These are phyloP conservation scores for Globisporangium sylvaticum DNA, from an alignment of 352 stramenopile genomes.

Conservation along the genomic window DNA sequence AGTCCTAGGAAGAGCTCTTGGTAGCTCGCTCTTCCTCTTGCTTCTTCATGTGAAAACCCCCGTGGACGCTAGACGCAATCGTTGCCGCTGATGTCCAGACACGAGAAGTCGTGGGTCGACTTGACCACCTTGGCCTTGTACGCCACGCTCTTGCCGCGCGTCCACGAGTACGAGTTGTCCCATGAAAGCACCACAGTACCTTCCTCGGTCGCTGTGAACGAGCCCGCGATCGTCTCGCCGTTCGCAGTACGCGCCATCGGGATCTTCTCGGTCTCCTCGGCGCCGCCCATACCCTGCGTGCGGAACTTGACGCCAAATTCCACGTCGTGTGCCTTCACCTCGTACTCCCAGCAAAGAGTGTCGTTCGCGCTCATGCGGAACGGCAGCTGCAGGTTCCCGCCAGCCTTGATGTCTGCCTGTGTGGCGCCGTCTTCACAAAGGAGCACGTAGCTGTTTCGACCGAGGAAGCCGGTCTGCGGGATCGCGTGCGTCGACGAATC, in stretches of 20 bases:
- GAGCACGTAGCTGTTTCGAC: slow-evolving; percentile 53
- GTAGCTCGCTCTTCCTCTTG: background rate
- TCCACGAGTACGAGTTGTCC: slow-evolving; percentile 75
- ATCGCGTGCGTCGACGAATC: slow-evolving; percentile 45
- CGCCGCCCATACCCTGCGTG: slow-evolving; percentile 64
- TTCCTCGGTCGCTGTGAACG: slow-evolving; percentile 60
- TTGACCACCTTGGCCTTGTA: slow-evolving; percentile 84
- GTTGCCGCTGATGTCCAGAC: slow-evolving; percentile 69
- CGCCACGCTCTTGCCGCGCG: slow-evolving; percentile 56
- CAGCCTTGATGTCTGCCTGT: slow-evolving; percentile 60
- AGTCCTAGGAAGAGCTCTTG: background rate
- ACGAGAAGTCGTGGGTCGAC: slow-evolving; percentile 69
- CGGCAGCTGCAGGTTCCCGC: slow-evolving; percentile 53
- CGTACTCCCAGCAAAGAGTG: slow-evolving; percentile 76
- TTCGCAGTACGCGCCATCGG: slow-evolving; percentile 32
- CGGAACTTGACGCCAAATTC: slow-evolving; percentile 69
- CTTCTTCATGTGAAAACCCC: background rate
- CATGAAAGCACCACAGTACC: slow-evolving; percentile 68
- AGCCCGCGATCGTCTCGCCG: slow-evolving; percentile 38
- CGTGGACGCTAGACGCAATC: slow-evolving; percentile 43
- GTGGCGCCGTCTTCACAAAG: slow-evolving; percentile 70
- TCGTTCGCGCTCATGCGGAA: slow-evolving; percentile 71
- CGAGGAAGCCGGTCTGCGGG: slow-evolving; percentile 61
- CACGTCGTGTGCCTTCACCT: slow-evolving; percentile 58
- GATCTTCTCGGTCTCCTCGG: slow-evolving; percentile 55